phyloP scores from a whole-genome alignment of 1,284 basidiomycete genomes.

The Dichomitus squalens region DNA sequence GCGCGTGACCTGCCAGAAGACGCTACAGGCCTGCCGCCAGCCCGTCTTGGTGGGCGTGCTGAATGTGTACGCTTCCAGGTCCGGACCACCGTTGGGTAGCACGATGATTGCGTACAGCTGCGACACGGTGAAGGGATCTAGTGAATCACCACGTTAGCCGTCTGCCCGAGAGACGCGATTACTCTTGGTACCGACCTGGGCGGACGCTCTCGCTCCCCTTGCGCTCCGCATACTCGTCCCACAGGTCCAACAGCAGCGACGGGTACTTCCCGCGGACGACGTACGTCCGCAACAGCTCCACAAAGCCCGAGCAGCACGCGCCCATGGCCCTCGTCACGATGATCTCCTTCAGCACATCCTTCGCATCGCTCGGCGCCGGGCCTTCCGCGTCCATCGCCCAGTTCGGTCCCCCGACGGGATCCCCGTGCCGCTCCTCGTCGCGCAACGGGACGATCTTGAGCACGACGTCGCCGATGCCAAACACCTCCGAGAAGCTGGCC shows the following conservation, averaged over 20 bases:
- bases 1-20: conserved; percentile 90
- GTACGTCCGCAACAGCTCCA: conserved; percentile 78
- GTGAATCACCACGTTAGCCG: not conserved
- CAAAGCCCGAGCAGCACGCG: conserved; percentile 73
- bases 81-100: conserved; percentile 86
- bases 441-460: conserved; percentile 85
- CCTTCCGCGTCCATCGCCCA: conserved; percentile 47
- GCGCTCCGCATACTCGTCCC: conserved; percentile 80
- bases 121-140: conserved; percentile 71
- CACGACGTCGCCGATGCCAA: conserved; percentile 82
- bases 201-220: conserved; percentile 85
- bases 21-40: conserved; percentile 85
- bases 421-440: conserved; percentile 42
- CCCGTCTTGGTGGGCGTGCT: conserved; percentile 47
- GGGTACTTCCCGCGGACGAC: conserved; percentile 89
- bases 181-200: conserved; percentile 65
- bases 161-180: not conserved
- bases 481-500: conserved; percentile 98
- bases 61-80: conserved; percentile 85
- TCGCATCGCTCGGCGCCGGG: conserved; percentile 68
- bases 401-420: conserved; percentile 62
- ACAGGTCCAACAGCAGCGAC: conserved; percentile 71
- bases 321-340: conserved; percentile 83
- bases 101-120: conserved; percentile 91
- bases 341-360: conserved; percentile 87